phyloP scores from a whole-genome alignment of 2,329 filamentous ascomycete genomes.

The Colletotrichum orchidophilum region DNA sequence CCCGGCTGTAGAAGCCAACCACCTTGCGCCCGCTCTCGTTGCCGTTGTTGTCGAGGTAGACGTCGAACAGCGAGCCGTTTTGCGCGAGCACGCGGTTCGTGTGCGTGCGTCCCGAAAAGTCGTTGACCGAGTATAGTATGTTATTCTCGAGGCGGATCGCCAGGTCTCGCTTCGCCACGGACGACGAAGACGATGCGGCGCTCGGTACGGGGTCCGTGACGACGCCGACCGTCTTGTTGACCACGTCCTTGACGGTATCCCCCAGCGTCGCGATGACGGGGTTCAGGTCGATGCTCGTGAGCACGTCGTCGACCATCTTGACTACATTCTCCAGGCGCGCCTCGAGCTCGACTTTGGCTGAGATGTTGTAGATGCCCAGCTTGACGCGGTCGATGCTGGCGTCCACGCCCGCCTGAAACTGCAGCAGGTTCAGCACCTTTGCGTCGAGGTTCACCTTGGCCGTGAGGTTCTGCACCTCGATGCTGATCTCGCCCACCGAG shows the following conservation, averaged over 20 bases:
- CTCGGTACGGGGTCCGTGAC: conserved; percentile 30
- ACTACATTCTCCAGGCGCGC: conserved; percentile 69
- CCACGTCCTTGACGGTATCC: conserved; percentile 56
- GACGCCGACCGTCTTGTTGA: conserved; percentile 45
- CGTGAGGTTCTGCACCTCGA: conserved; percentile 67
- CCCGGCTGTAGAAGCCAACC: conserved; percentile 59
- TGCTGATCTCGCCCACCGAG: conserved; percentile 65
- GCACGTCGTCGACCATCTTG: conserved; percentile 65
- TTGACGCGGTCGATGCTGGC: conserved; percentile 65
- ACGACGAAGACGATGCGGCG: conserved; percentile 15
- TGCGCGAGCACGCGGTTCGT: conserved; percentile 66
- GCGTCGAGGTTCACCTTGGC: conserved; percentile 69
- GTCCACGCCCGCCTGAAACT: conserved; percentile 70
- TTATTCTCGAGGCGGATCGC: conserved; percentile 62
- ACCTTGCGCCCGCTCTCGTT: conserved; percentile 50
- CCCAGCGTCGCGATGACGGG: conserved; percentile 66
- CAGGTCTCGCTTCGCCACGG: conserved; percentile 38
- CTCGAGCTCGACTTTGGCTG: conserved; percentile 66
- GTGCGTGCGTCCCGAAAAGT: conserved; percentile 64
- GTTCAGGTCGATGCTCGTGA: conserved; percentile 68
- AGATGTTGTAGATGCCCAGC: conserved; percentile 66
- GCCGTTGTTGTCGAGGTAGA: conserved; percentile 63
- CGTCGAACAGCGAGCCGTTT: conserved; percentile 63
- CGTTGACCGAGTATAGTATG: conserved; percentile 68
- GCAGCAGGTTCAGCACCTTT: conserved; percentile 65